Evolutionary conservation across 108 stramenopile genomes (phyloP).

Genomic region (Epithemia pelagica): DNA sequence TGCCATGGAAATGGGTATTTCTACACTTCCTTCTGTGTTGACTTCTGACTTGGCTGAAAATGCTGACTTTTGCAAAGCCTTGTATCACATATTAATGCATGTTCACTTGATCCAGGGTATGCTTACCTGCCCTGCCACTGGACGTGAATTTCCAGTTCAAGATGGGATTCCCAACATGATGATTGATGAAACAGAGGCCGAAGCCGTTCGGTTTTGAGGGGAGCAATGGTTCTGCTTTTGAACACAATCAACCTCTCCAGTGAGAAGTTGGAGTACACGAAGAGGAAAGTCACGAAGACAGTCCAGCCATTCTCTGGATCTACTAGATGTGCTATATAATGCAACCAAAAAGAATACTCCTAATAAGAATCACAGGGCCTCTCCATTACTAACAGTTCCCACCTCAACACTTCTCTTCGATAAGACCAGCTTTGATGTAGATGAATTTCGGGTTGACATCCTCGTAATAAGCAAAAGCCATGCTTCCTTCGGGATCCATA

Average conservation of each 20-base stretch:
- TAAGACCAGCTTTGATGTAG: constrained; percentile 38
- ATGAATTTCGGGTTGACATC: constrained; percentile 40
- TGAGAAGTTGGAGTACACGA: too few species aligned
- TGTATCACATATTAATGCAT: constrained; percentile 94
- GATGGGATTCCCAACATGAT: constrained; percentile 91
- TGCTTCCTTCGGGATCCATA: constrained; percentile 45
- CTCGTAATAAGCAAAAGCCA: constrained; percentile 60
- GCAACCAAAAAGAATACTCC: too few species aligned
- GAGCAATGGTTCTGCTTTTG: too few species aligned
- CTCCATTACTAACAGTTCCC: too few species aligned
- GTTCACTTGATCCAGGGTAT: constrained; percentile 90
- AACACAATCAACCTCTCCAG: background rate
- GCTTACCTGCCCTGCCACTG: constrained; percentile 85
- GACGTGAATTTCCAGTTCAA: constrained; percentile 85
- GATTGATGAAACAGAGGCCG: constrained; percentile 81
- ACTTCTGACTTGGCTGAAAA: constrained; percentile 73
- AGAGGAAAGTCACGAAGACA: too few species aligned
- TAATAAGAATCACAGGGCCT: too few species aligned
- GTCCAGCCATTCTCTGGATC: too few species aligned
- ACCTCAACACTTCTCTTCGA: constrained; percentile 40
- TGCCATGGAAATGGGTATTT: constrained; percentile 68
- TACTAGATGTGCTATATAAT: too few species aligned
- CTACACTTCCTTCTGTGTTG: constrained; percentile 62
- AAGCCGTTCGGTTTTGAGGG: constrained; percentile 29
- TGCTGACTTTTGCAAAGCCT: constrained; percentile 67